A percentile compares a stretch with the other conserved stretches of the same genome.
Conservation (phyloP, 1,139 yeast genomes). For the Nadsonia commutata region DNA sequence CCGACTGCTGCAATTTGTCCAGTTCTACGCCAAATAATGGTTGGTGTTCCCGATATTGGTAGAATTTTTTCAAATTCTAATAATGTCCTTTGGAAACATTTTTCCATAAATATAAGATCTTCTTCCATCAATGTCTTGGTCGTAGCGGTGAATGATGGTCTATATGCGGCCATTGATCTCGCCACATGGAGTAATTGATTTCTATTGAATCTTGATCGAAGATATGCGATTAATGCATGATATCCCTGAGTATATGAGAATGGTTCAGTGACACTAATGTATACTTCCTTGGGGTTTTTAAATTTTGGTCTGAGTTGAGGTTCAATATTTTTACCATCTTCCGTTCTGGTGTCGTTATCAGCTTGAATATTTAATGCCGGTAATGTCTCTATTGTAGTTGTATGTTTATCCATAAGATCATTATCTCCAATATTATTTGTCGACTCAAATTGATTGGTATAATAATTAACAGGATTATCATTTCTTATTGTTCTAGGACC, state of each 20-base stretch:
- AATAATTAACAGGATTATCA: too few relatives aligned
- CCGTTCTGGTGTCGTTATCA: conserved; percentile 4
- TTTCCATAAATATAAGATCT: conserved; percentile 87
- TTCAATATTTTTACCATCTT: too few relatives aligned
- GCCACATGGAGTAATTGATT: conserved; percentile 71
- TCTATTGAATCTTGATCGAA: conserved; percentile 56
- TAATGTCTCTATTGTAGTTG: neutral
- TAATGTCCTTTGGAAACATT: conserved; percentile 80
- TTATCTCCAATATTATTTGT: neutral
- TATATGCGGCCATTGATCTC: conserved; percentile 71
- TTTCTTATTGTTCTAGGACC: neutral
- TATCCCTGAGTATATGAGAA: conserved; percentile 84
- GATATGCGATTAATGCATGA: conserved; percentile 64
- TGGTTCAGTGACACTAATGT: conserved; percentile 31
- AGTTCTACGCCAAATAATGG: conserved; percentile 87
- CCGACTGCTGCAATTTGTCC: conserved; percentile 92
- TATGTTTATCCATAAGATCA: neutral
- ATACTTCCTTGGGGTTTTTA: conserved; percentile 18
- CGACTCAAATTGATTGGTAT: too few relatives aligned
- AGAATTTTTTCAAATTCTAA: conserved; percentile 77
- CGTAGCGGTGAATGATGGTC: conserved; percentile 88
- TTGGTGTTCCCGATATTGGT: conserved; percentile 78
- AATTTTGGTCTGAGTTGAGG: too few relatives aligned
- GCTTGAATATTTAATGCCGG: neutral
- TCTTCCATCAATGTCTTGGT: conserved; percentile 79